Evolutionary conservation across 2,329 filamentous ascomycete genomes (phyloP).

Genomic region (Nemania serpens): DNA sequence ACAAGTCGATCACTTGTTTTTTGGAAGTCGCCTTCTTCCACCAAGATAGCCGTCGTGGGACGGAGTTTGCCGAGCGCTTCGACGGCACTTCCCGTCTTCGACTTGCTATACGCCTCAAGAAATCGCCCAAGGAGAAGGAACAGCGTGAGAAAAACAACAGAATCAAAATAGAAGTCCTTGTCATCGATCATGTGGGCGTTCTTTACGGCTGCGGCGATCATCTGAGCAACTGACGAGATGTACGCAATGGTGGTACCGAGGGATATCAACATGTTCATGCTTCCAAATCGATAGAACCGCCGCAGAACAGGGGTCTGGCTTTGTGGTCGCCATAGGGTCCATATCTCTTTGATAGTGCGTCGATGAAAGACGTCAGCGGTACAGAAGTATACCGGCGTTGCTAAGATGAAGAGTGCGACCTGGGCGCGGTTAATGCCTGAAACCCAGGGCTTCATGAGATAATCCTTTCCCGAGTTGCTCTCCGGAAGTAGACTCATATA

Average conservation of each 20-base stretch:
- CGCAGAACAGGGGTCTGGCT: slow-evolving; percentile 74
- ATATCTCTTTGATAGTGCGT: slow-evolving; percentile 78
- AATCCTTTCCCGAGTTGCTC: slow-evolving; percentile 61
- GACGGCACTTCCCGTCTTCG: slow-evolving; percentile 85
- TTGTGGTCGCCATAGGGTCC: slow-evolving; percentile 74
- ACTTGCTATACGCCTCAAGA: slow-evolving; percentile 89
- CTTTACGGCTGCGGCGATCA: slow-evolving; percentile 66
- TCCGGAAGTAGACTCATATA: slow-evolving; percentile 82
- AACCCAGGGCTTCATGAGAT: slow-evolving; percentile 72
- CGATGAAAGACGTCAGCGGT: slow-evolving; percentile 84
- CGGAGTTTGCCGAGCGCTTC: slow-evolving; percentile 77
- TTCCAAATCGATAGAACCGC: slow-evolving; percentile 89
- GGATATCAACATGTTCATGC: slow-evolving; percentile 94
- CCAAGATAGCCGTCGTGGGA: slow-evolving; percentile 74
- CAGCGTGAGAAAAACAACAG: slow-evolving; percentile 87
- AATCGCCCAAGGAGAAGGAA: slow-evolving; percentile 79
- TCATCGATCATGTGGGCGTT: slow-evolving; percentile 48
- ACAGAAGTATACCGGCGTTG: slow-evolving; percentile 86
- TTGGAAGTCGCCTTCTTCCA: slow-evolving; percentile 52
- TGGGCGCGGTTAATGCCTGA: slow-evolving; percentile 76
- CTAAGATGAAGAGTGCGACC: slow-evolving; percentile 78
- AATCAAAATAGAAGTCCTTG: slow-evolving; percentile 80
- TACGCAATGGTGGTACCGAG: slow-evolving; percentile 89
- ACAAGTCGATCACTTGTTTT: slow-evolving; percentile 48
- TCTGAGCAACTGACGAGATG: slow-evolving; percentile 76